These are phyloP conservation scores for Hortaea sp. DNA, from an alignment of 2,329 filamentous ascomycete genomes.

Conservation along the genomic window DNA sequence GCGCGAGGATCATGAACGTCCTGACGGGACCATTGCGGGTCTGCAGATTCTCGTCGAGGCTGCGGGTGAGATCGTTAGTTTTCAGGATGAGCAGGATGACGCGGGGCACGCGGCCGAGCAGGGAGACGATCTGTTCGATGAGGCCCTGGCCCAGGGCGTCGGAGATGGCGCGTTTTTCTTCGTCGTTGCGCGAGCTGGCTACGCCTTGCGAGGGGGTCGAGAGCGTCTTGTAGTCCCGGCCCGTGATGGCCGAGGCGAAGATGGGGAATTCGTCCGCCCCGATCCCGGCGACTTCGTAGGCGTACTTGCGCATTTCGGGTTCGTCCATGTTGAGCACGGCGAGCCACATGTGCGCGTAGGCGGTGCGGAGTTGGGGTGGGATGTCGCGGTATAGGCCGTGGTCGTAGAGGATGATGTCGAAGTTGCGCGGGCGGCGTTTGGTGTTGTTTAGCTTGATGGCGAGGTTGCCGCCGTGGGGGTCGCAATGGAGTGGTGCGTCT, in stretches of 20 bases:
- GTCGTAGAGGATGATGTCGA: conserved; percentile 93
- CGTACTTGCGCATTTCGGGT: conserved; percentile 74
- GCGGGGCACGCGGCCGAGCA: conserved; percentile 79
- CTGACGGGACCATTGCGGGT: conserved; percentile 55
- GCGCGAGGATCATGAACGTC: conserved; percentile 54
- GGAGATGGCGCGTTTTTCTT: conserved; percentile 81
- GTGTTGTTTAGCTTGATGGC: conserved; percentile 70
- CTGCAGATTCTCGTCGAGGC: conserved; percentile 81
- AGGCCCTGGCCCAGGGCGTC: conserved; percentile 70
- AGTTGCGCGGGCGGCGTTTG: conserved; percentile 56
- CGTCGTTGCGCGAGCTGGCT: conserved; percentile 50
- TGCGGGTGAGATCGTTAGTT: conserved; percentile 92
- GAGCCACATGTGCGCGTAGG: conserved; percentile 95
- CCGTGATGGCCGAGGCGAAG: conserved; percentile 93
- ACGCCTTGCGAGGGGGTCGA: conserved; percentile 40
- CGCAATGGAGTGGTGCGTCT: conserved; percentile 83
- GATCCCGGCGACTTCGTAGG: conserved; percentile 79
- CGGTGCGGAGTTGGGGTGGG: conserved; percentile 62
- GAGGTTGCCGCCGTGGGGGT: conserved; percentile 93
- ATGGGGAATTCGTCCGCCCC: conserved; percentile 84
- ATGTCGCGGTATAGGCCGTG: conserved; percentile 95
- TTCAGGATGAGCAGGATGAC: conserved; percentile 94
- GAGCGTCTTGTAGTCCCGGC: conserved; percentile 75
- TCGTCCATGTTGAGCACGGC: conserved; percentile 89
- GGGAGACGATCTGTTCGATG: conserved; percentile 75